Conservation (phyloP, 2,329 filamentous ascomycete species). For the Fusarium sp. region DNA sequence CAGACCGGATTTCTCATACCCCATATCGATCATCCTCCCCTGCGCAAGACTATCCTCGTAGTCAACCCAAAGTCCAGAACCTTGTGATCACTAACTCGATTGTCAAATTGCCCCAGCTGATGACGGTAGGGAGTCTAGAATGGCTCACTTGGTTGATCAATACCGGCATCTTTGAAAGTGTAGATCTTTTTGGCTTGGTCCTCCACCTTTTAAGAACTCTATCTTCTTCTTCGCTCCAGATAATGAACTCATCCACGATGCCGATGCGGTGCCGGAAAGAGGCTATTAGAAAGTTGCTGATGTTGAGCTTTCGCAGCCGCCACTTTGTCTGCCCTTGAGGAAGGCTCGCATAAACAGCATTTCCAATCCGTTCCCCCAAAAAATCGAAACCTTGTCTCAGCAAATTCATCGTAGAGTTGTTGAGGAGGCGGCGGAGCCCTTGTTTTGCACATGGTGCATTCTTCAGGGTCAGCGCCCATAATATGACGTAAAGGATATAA, state of each 20-base stretch:
- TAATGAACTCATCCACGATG: not conserved
- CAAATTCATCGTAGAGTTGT: not conserved
- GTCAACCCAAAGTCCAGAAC: not conserved
- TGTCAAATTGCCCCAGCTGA: not conserved
- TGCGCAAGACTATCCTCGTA: not conserved
- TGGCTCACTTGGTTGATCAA: not conserved
- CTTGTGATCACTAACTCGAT: not conserved
- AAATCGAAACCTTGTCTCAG: not conserved
- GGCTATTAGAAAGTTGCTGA: not conserved
- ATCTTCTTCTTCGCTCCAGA: not conserved
- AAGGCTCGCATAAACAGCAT: fast-evolving
- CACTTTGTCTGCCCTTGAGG: not conserved
- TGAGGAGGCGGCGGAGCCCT: not conserved
- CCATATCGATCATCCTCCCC: not conserved
- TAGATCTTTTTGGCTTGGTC: not conserved
- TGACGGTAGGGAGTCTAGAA: not conserved
- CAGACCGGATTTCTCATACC: not conserved
- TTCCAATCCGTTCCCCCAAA: fast-evolving
- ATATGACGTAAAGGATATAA: not conserved
- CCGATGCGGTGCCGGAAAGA: not conserved
- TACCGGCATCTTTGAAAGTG: not conserved
- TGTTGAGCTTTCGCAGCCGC: not conserved
- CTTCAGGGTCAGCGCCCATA: not conserved
- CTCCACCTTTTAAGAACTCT: not conserved
- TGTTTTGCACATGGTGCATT: not conserved